Evolutionary conservation across 768 basidiomycete genomes (phyloP), one percentile per base, ranked within the genome.

Genomic region (Paxillus ammoniavirescens): DNA sequence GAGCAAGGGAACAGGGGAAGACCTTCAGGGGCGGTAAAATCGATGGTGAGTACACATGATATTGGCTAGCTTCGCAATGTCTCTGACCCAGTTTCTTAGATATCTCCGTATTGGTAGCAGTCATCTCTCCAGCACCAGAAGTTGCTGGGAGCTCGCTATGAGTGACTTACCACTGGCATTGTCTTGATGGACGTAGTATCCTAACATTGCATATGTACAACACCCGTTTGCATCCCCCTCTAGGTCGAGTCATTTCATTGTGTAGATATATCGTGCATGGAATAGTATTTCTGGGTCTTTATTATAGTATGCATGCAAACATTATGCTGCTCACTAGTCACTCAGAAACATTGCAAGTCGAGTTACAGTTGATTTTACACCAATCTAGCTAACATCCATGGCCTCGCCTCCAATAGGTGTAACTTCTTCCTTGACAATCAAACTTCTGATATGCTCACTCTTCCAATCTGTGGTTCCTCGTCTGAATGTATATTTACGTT

Each of bases 381-480:
- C 42, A 41, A 50, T 59, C 66, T 78, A 92, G 71, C 86, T 82
- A 33, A 82, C 87, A 74, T 93, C 91, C 91, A 92, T 93, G 43
- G 82, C 88, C 60, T 91, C 91, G 36, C 79, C 80, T 7, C 61
- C 74, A 14, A 84, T 62, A 6, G 73, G 69, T 10, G 77, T 85
- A 23, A 88, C 67, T 54, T 86, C 81, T 72, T 96, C 94, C 28
- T 72, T 80, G 17, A 89, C 80, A 47, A 98, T 73, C 54, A 96
- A 72, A 51, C 73, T 81, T 58, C 87, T 77, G 47, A 98, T 77
- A 33, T 74, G 78, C 74, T 97, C 91, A 55, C 80, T 86, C 73
- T 89, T 91, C 84, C 86, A 91, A 5, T 89, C 91, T 0, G 94
- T 98, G 23, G 94, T 93, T 5, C 94, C 94, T 47, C 86, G 72